Percentiles rank a stretch among this genome's conserved stretches.
Evolutionary conservation across 129 eudicot genomes (phyloP).

Genomic region (Centrapalus pauciflorus): DNA sequence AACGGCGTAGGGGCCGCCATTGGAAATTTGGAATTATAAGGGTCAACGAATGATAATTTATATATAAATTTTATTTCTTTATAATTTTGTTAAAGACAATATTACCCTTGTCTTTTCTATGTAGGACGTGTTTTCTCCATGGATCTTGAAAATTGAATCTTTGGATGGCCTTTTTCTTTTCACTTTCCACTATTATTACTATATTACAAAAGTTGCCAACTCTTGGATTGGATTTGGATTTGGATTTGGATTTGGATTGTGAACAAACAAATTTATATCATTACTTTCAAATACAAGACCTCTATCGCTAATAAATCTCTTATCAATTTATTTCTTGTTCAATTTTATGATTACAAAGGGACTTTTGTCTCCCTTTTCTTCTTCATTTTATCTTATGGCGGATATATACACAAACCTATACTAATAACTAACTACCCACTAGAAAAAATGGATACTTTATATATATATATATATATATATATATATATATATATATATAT

Average conservation of each 20-base stretch:
- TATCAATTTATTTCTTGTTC: too few relatives aligned
- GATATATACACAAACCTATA: too few relatives aligned
- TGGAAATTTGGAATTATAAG: slow-evolving; percentile 63
- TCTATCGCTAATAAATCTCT: too few relatives aligned
- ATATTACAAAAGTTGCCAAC: slow-evolving; percentile 11
- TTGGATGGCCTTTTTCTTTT: slow-evolving; percentile 23
- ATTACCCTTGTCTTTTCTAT: slow-evolving; percentile 47
- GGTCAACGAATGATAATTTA: slow-evolving; percentile 58
- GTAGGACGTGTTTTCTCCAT: slow-evolving; percentile 15
- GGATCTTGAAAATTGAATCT: slow-evolving; percentile 34
- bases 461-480: too few relatives aligned
- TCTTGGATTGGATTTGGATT: too few relatives aligned
- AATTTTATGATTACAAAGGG: too few relatives aligned
- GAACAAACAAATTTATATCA: slow-evolving; percentile 2
- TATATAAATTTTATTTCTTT: slow-evolving; percentile 11
- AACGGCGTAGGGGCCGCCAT: slow-evolving; percentile 96
- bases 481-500: too few relatives aligned
- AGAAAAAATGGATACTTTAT: too few relatives aligned
- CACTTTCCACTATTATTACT: slow-evolving; percentile 17
- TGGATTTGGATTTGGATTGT: slow-evolving; percentile 14
- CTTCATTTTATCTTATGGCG: too few relatives aligned
- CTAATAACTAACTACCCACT: too few relatives aligned
- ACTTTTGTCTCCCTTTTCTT: too few relatives aligned
- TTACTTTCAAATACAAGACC: too few relatives aligned
- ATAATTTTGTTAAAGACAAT: slow-evolving; percentile 34